A percentile compares a stretch with the other conserved stretches of the same genome.
Evolutionary conservation across 2,329 filamentous ascomycete genomes (phyloP).

Genomic region (Penicillium sp.): DNA sequence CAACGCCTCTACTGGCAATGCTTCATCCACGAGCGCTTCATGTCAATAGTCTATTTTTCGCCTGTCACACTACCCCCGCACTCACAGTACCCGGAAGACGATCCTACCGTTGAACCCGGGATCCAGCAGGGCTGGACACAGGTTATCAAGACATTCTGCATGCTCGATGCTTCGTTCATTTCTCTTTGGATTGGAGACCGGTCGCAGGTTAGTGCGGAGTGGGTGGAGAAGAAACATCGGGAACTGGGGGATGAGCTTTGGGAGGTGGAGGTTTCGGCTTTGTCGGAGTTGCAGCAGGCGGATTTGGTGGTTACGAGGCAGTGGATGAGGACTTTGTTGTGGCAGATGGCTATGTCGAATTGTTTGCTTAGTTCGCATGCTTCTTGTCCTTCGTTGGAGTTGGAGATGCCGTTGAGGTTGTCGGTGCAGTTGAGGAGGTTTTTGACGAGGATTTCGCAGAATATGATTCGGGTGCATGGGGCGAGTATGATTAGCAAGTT

Average conservation of each 20-base stretch:
- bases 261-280: constrained; percentile 36
- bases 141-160: constrained; percentile 45
- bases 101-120: constrained; percentile 28
- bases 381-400: constrained; percentile 33
- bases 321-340: constrained; percentile 49
- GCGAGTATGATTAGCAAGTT: constrained; percentile 57
- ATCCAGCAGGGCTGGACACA: constrained; percentile 46
- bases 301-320: constrained; percentile 51
- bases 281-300: constrained; percentile 46
- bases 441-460: constrained; percentile 40
- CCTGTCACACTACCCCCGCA: constrained; percentile 43
- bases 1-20: constrained; percentile 55
- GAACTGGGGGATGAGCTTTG: constrained; percentile 43
- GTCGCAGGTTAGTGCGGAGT: constrained; percentile 37
- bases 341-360: constrained; percentile 51
- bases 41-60: constrained; percentile 52
- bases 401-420: constrained; percentile 46
- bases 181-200: constrained; percentile 45
- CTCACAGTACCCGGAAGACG: constrained; percentile 39
- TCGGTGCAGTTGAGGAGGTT: constrained; percentile 45
- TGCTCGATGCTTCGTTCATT: constrained; percentile 46
- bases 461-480: constrained; percentile 54
- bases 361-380: constrained; percentile 39
- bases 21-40: constrained; percentile 56
- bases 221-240: constrained; percentile 47